Evolutionary conservation across 371 early-diverging fungal genomes (phyloP), one percentile per base, ranked within the genome.

Genomic region (Mortierella sp.): DNA sequence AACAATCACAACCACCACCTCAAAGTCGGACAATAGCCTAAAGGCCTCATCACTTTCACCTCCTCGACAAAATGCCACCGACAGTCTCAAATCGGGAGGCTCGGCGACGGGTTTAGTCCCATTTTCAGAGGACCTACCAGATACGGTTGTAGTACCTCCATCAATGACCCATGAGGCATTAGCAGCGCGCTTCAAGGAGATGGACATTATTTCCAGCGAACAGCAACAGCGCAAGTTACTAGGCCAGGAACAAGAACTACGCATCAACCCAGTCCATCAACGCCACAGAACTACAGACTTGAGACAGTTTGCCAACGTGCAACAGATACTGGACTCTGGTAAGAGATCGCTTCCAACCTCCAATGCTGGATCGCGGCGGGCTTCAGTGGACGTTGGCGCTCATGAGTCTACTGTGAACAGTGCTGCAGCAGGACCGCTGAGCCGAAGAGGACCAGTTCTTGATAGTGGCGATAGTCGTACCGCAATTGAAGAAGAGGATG

Each of bases 141-240:
- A 72, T 24, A 81, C 73, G 2, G 39, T 76, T 35, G 49, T 81
- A 2, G 76, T 73, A 5, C 39, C 66, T 0, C 73, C 83, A 0
- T 72, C 83, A 22, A 76, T 81, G 83, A 81, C 83, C 6, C 83
- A 81, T 47, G 83, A 81, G 39, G 73, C 77, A 3, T 37, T 81
- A 12, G 73, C 83, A 22, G 76, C 76, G 5, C 69, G 83, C 1
- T 81, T 81, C 63, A 81, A 76, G 55, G 76, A 81, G 60, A 81
- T 81, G 83, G 76, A 76, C 62, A 43, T 73, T 18, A 70, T 75
- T 11, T 49, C 73, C 24, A 64, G 43, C 14, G 83, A 76, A 32
- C 70, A 78, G 26, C 78, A 64, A 30, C 70, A 75, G 8, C 55
- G 66, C 6, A 59, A 64, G 26, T 16, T 58, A 10, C 5, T 51